Evolutionary conservation across 1,284 basidiomycete species (phyloP), one percentile per base, ranked within the genome.

Genomic region (Fomitopsis palustris): DNA sequence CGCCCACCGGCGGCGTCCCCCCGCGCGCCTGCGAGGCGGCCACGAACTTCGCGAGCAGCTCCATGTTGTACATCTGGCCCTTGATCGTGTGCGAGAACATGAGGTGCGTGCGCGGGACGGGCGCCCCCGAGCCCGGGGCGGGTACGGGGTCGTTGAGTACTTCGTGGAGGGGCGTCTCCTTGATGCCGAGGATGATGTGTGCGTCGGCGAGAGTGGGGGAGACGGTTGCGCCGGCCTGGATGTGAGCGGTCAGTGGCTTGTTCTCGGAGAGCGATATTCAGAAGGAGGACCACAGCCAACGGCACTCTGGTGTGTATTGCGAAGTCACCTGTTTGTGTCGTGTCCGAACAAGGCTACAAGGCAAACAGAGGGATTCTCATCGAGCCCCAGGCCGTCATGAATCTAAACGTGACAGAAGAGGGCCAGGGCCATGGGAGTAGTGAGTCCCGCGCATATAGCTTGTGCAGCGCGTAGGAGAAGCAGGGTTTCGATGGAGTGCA

Each of bases 1-100:
- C 29, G 10, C 58, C 39, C 3, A 54, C 57, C 14, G 14, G 4
- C 17, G 54, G 4, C 17, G 54, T 41, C 2, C 43, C 54, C 16
- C 57, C 53, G 7, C 45, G 52, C 0, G 65, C 62, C 45, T 39
- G 33, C 14, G 64, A 75, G 25, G 71, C 67, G 8, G 70, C 61
- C 9, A 93, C 74, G 72, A 92, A 92, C 33, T 84, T 77, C 1
- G 86, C 79, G 1, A 96, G 79, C 0, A 96, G 77, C 0, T 86
- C 84, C 65, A 88, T 90, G 69, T 96, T 96, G 75, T 95, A 95
- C 12, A 79, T 72, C 73, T 96, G 91, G 0, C 89, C 88, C 73
- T 96, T 96, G 65, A 87, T 85, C 0, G 93, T 95, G 72, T 96
- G 94, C 31, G 90, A 93, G 79, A 96, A 96, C 87, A 94, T 93